Base-by-base conservation (phyloP, 192 early-diverging fungal genomes). In the Linnemannia zychae region DNA sequence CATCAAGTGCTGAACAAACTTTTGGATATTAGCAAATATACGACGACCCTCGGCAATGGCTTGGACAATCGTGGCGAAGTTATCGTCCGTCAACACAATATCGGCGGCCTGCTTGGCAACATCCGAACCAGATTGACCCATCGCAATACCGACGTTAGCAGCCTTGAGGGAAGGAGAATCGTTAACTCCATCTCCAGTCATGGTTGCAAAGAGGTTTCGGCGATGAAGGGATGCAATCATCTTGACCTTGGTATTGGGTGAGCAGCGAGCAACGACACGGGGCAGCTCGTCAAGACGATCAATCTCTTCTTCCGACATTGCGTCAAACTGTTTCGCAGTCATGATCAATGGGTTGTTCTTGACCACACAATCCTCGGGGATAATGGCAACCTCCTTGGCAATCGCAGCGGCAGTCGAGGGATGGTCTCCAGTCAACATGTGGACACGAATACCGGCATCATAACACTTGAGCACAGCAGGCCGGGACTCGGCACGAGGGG, bases 341-440 rank as follows among this genome's bases (percentile, higher is more conserved):
- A 99, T 97, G 15, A 94, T 93, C 47, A 90, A 71, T 11, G 83
- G 79, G 47, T 89, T 80, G 37, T 90, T 86, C 71, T 81, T 86
- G 28, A 88, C 65, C 15, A 48, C 66, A 28, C 82, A 79, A 24
- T 88, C 76, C 24, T 77, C 76, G 44, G 89, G 95, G 17, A 66
- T 72, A 67, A 80, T 72, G 0, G 65, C 78, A 4, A 73, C 53
- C 81, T 99, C 92, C 50, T 91, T 91, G 9, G 97, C 97, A 90
- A 99, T 99, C 6, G 97, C 96, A 5, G 94, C 90, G 0, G 97
- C 97, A 11, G 97, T 98, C 46, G 93, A 92, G 7, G 95, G 91
- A 78, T 98, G 97, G 78, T 99, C 97, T 80, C 97, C 97, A 3
- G 97, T 98, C 67, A 98, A 93, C 97, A 98, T 98, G 65, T 96